These are phyloP conservation scores for Malus hybrid DNA, from an alignment of 331 rosid genomes.

Conservation along the genomic window DNA sequence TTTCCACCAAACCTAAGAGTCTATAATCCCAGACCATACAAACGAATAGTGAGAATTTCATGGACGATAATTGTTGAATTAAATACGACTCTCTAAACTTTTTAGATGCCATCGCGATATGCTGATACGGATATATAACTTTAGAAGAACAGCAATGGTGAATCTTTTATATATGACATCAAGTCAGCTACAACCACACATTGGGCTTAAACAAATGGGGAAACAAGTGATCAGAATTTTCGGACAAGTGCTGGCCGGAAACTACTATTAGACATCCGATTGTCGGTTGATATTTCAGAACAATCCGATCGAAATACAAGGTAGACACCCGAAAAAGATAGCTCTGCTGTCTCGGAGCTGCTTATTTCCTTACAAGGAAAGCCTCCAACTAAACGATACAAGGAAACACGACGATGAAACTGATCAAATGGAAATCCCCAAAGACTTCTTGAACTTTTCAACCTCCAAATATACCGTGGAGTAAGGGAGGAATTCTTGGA, in stretches of 20 bases:
- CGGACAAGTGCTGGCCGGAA: slow-evolving; percentile 13
- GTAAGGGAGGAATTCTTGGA: slow-evolving; percentile 78
- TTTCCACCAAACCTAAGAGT: too few species aligned
- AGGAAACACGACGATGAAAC: slow-evolving; percentile 15
- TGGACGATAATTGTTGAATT: too few species aligned
- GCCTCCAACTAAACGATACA: slow-evolving; percentile 43
- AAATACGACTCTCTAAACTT: too few species aligned
- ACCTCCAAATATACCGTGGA: slow-evolving; percentile 88
- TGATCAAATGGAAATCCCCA: slow-evolving; percentile 65
- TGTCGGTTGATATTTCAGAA: slow-evolving; percentile 17
- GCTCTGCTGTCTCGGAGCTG: slow-evolving; percentile 20
- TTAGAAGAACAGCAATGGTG: not conserved
- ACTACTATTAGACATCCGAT: slow-evolving; percentile 7
- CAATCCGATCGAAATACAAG: slow-evolving; percentile 30
- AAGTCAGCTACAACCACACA: not conserved
- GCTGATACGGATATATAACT: too few species aligned
- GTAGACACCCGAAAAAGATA: slow-evolving; percentile 1
- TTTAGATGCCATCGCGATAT: too few species aligned
- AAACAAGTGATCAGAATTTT: not conserved
- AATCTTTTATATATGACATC: not conserved
- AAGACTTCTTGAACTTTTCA: slow-evolving; percentile 87
- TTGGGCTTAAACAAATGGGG: not conserved
- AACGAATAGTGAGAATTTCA: too few species aligned
- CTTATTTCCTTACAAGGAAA: slow-evolving; percentile 63
- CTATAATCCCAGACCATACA: too few species aligned